A percentile compares a stretch with the other conserved stretches of the same genome.
Evolutionary conservation across 257 asterid genomes (phyloP).

Genomic region (Asclepias syriaca): DNA sequence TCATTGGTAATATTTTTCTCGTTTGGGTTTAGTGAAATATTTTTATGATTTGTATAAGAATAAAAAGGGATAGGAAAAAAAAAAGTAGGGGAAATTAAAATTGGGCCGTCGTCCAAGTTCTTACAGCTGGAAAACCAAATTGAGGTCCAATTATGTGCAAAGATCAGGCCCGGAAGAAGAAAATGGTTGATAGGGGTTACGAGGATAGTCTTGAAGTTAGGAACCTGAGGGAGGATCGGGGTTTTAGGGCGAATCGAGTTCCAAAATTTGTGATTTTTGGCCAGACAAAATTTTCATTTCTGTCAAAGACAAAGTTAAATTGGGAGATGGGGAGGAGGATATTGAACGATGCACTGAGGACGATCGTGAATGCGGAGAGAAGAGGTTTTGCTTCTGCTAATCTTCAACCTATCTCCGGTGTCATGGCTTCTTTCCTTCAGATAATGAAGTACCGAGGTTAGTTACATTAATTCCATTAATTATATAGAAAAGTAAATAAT

Average conservation of each 20-base stretch:
- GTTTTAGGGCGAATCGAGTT: background rate
- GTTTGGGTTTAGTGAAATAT: too few relatives aligned
- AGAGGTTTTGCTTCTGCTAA: slow-evolving; percentile 84
- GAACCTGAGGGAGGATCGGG: background rate
- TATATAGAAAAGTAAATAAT: background rate
- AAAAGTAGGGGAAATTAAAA: too few relatives aligned
- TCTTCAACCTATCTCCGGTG: slow-evolving; percentile 72
- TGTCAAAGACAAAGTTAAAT: background rate
- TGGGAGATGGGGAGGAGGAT: slow-evolving; percentile 78
- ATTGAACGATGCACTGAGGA: slow-evolving; percentile 76
- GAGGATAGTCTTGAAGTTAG: background rate
- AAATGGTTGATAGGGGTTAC: too few relatives aligned
- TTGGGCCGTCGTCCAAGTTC: background rate
- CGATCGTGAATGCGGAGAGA: slow-evolving; percentile 85
- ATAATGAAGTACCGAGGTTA: slow-evolving; percentile 94
- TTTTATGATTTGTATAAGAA: too few relatives aligned
- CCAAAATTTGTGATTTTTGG: background rate
- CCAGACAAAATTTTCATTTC: background rate
- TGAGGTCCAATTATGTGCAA: background rate
- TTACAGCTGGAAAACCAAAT: background rate
- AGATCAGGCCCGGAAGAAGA: background rate
- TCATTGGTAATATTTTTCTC: too few relatives aligned
- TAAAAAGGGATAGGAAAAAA: too few relatives aligned
- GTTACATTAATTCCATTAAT: background rate
- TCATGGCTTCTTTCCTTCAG: slow-evolving; percentile 77